phyloP scores from a whole-genome alignment of 495 filamentous ascomycete species.

The Xanthoparmelia taractica region DNA sequence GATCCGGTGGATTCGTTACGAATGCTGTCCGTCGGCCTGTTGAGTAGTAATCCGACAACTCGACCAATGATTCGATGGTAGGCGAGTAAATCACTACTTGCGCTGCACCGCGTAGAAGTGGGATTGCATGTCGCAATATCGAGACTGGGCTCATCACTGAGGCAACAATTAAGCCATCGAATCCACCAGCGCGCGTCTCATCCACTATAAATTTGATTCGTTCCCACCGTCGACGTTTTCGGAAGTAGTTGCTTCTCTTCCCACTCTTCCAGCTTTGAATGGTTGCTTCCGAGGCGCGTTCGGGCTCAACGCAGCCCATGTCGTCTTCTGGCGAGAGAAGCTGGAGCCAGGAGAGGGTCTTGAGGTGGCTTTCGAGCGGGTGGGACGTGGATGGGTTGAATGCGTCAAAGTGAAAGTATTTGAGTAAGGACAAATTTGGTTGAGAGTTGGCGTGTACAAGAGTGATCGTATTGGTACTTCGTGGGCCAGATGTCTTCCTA shows the following conservation, averaged over 20 bases:
- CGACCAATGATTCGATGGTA: slow-evolving; percentile 64
- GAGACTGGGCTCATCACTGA: slow-evolving; percentile 70
- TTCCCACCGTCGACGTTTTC: slow-evolving; percentile 77
- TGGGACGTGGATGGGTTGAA: slow-evolving; percentile 61
- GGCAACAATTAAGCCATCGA: slow-evolving; percentile 75
- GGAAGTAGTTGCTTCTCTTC: slow-evolving; percentile 71
- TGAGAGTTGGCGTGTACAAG: slow-evolving; percentile 82
- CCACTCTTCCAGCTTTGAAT: slow-evolving; percentile 62
- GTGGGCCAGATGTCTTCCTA: slow-evolving; percentile 26
- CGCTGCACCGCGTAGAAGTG: slow-evolving; percentile 73
- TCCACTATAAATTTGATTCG: slow-evolving; percentile 59
- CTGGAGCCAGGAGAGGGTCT: slow-evolving; percentile 83
- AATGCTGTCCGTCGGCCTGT: slow-evolving; percentile 68
- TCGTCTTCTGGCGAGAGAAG: slow-evolving; percentile 68
- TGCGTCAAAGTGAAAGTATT: slow-evolving; percentile 76
- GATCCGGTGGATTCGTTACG: slow-evolving; percentile 39
- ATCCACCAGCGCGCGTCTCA: slow-evolving; percentile 63
- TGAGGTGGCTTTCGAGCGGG: slow-evolving; percentile 73
- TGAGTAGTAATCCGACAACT: slow-evolving; percentile 72
- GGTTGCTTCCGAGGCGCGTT: slow-evolving; percentile 42
- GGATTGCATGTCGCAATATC: slow-evolving; percentile 64
- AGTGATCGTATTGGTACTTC: slow-evolving; percentile 73
- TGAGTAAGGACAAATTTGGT: slow-evolving; percentile 76
- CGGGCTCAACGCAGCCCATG: slow-evolving; percentile 56
- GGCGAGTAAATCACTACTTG: slow-evolving; percentile 79